Evolutionary conservation across 352 stramenopile genomes (phyloP).

Genomic region (Globisporangium orthogonon): DNA sequence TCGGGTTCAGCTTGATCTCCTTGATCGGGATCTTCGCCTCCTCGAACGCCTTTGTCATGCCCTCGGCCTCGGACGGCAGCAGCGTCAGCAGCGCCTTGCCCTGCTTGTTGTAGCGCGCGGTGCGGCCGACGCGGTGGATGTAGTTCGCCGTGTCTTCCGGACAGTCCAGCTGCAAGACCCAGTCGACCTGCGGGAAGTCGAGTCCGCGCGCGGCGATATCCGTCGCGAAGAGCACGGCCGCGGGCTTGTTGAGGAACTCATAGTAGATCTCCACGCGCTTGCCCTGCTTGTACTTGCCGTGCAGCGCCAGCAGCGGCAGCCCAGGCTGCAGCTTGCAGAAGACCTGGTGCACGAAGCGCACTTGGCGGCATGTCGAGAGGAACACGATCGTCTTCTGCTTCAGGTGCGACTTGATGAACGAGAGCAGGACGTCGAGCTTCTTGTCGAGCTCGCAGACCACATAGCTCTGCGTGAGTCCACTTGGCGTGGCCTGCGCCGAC

Average conservation of each 20-base stretch:
- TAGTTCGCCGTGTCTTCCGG: conserved; percentile 97
- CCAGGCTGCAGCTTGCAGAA: conserved; percentile 97
- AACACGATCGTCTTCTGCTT: conserved; percentile 99
- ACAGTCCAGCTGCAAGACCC: conserved; percentile 97
- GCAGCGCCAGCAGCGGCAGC: conserved; percentile 94
- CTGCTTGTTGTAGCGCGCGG: conserved; percentile 93
- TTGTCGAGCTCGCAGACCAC: conserved; percentile 92
- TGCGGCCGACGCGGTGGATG: conserved; percentile 97
- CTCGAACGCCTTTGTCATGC: conserved; percentile 83
- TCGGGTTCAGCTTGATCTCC: conserved; percentile 95
- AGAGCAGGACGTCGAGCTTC: conserved; percentile 97
- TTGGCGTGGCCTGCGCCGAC: conserved; percentile 87
- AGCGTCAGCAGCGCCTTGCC: conserved; percentile 92
- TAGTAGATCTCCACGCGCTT: conserved; percentile 98
- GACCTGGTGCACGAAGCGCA: conserved; percentile 93
- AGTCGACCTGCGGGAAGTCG: conserved; percentile 98
- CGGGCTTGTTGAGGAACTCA: conserved; percentile 94
- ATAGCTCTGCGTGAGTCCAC: conserved; percentile 92
- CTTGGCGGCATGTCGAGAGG: conserved; percentile 94
- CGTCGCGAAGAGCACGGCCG: conserved; percentile 96
- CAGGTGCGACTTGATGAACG: conserved; percentile 98
- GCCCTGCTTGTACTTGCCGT: conserved; percentile 98
- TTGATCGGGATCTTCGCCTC: conserved; percentile 94
- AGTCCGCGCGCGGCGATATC: conserved; percentile 97
- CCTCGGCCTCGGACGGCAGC: conserved; percentile 87